Evolutionary conservation across 2,329 filamentous ascomycete genomes (phyloP).

Genomic region (Didymella glomerata): DNA sequence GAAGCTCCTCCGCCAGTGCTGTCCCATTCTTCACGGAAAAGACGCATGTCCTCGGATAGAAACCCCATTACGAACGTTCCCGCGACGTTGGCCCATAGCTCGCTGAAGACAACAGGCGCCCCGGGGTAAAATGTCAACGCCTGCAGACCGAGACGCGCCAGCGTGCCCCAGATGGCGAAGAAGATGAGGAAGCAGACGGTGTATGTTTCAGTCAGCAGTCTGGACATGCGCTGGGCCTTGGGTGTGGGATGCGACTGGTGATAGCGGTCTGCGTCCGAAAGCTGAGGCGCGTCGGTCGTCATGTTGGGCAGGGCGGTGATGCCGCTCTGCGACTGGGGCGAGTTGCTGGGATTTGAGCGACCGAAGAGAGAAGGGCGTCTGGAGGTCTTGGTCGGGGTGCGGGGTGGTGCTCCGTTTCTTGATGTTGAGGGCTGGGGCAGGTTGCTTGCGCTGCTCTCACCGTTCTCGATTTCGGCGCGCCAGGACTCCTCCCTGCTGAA

Average conservation of each 20-base stretch:
- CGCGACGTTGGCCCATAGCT: constrained; percentile 87
- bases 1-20: constrained; percentile 33
- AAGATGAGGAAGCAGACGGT: constrained; percentile 83
- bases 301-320: constrained; percentile 44
- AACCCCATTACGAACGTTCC: constrained; percentile 88
- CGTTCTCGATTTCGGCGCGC: constrained; percentile 4
- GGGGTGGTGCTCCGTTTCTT: constrained; percentile 12
- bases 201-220: constrained; percentile 57
- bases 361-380: constrained; percentile 18
- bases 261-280: constrained; percentile 23
- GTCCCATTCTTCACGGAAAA: constrained; percentile 75
- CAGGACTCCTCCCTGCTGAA: constrained; percentile 1
- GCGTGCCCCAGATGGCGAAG: constrained; percentile 84
- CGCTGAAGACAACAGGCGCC: constrained; percentile 75
- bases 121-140: constrained; percentile 81
- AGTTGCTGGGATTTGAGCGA: constrained; percentile 13
- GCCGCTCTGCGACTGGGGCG: constrained; percentile 31
- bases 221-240: constrained; percentile 32
- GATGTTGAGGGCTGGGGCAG: constrained; percentile 2
- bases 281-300: constrained; percentile 15
- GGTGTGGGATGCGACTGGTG: constrained; percentile 24
- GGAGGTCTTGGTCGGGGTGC: constrained; percentile 22
- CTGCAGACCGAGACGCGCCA: constrained; percentile 82
- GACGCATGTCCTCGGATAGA: constrained; percentile 76
- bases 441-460: constrained; percentile 8